Evolutionary conservation across 2,329 filamentous ascomycete genomes (phyloP).

Genomic region (Magnaporthales sp.): DNA sequence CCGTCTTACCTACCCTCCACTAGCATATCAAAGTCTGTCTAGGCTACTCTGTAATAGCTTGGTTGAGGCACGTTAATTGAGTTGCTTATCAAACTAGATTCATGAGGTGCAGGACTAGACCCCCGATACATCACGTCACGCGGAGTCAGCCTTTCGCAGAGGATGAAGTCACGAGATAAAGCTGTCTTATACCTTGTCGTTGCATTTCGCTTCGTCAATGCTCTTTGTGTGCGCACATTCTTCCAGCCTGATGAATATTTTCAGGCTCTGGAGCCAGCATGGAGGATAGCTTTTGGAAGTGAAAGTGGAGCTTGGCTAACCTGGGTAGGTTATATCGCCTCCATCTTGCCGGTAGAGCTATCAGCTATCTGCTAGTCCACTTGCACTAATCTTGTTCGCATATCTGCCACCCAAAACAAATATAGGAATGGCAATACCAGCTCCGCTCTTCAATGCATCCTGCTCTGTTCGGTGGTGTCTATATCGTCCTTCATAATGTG

Average conservation of each 20-base stretch:
- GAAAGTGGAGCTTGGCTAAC: constrained; percentile 83
- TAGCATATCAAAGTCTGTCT: background rate
- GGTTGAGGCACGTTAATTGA: background rate
- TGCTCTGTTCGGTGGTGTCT: constrained; percentile 71
- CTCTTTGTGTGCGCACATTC: constrained; percentile 73
- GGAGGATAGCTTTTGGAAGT: constrained; percentile 74
- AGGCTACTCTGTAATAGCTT: background rate
- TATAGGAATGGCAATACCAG: constrained; percentile 83
- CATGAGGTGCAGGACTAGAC: background rate
- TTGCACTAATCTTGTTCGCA: background rate
- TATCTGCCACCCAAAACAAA: background rate
- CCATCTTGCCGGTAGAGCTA: background rate
- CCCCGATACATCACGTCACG: background rate
- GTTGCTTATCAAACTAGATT: background rate
- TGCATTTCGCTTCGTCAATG: constrained; percentile 70
- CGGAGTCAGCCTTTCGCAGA: background rate
- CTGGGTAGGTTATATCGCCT: constrained; percentile 56
- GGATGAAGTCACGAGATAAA: background rate
- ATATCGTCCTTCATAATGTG: constrained; percentile 51
- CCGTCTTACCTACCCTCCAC: background rate
- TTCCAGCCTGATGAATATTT: constrained; percentile 99
- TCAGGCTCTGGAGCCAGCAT: constrained; percentile 90
- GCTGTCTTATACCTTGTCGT: constrained; percentile 35
- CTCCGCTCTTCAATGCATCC: constrained; percentile 89
- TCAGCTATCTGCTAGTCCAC: background rate